Base-by-base conservation (phyloP, 2,329 filamentous ascomycete species). In the Alternaria incomplexa region DNA sequence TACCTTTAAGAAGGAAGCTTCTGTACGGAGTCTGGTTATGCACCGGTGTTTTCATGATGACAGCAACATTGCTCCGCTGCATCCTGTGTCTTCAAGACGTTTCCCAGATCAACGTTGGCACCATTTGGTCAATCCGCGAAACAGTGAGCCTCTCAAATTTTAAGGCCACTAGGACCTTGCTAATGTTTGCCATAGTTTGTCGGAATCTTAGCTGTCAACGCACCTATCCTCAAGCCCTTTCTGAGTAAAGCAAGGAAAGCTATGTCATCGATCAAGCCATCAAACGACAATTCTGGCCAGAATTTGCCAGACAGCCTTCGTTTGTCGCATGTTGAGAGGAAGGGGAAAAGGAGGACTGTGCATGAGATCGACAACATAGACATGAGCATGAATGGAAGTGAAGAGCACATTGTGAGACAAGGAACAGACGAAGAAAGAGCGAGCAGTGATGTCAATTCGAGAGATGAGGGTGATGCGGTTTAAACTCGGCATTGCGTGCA, bases 111-210 rank as follows among this genome's bases (percentile, higher is more conserved):
- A 58, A 58, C 10, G 40, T 58, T 43, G 26, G 56, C 15, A 58
- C 56, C 13, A 58, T 58, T 26, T 58, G 56, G 56, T 58, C 56
- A 40, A 54, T 58, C 22, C 56, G 56, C 48, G 56, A 58, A 46
- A 58, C 56, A 26, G 56, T 58, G 53, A 4, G 23, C n/a, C 26
- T 23, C 10, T 22, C 15, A 25, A 22, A 15, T 17, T 22, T 11
- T 23, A 13, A 28, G 3, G 20, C 10, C 22, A 12, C 15, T 43
- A 25, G 22, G 28, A 40, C 26, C 17, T 15, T 43, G 25, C 48
- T 45, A 25, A 53, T 26, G 15, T 13, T 22, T 5, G 3, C 22
- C 26, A 7, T 43, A 58, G 56, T 58, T 58, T 20, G 47, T 58
- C 6, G 56, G 56, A 10, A 58, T 58, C 20, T 45, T 58, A 26